These are phyloP conservation scores for Colletotrichum gloeosporioides DNA, from an alignment of 2,329 filamentous ascomycete species.

Conservation along the genomic window DNA sequence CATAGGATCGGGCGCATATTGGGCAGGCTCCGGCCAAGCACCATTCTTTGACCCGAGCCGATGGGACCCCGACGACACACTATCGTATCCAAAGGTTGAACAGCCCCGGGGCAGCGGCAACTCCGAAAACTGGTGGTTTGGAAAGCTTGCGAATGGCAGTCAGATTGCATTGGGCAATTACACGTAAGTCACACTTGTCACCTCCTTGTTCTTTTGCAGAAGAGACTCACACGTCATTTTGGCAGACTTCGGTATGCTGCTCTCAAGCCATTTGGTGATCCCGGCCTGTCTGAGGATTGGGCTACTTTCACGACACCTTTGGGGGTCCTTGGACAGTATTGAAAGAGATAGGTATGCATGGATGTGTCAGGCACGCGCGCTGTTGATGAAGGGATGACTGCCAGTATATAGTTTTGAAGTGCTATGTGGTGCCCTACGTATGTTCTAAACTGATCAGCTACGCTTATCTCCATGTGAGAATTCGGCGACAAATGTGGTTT, in stretches of 20 bases:
- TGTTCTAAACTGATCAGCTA: not conserved
- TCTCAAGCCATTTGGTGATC: constrained; percentile 9
- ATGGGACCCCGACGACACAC: constrained; percentile 28
- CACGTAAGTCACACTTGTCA: constrained; percentile 29
- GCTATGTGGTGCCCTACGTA: not conserved
- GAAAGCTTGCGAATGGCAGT: constrained; percentile 45
- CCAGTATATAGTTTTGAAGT: not conserved
- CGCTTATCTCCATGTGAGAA: not conserved
- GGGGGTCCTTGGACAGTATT: constrained; percentile 28
- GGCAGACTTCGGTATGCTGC: constrained; percentile 11
- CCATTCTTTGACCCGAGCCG: constrained; percentile 23
- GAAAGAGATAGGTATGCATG: not conserved
- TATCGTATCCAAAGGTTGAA: constrained; percentile 27
- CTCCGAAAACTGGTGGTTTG: constrained; percentile 45
- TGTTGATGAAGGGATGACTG: not conserved
- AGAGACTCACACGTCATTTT: rapidly evolving
- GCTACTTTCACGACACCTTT: constrained; percentile 37
- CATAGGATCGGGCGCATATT: constrained; percentile 42
- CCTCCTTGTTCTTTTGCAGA: no score
- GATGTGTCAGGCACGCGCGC: not conserved
- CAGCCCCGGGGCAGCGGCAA: constrained; percentile 16
- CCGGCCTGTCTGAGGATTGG: constrained; percentile 4
- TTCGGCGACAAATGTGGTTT: not conserved
- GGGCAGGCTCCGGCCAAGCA: constrained; percentile 19
- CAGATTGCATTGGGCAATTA: constrained; percentile 45